A percentile compares a stretch with the other conserved stretches of the same genome.
phyloP scores from a whole-genome alignment of 2,329 filamentous ascomycete genomes.

The Penicillium frequentans region DNA sequence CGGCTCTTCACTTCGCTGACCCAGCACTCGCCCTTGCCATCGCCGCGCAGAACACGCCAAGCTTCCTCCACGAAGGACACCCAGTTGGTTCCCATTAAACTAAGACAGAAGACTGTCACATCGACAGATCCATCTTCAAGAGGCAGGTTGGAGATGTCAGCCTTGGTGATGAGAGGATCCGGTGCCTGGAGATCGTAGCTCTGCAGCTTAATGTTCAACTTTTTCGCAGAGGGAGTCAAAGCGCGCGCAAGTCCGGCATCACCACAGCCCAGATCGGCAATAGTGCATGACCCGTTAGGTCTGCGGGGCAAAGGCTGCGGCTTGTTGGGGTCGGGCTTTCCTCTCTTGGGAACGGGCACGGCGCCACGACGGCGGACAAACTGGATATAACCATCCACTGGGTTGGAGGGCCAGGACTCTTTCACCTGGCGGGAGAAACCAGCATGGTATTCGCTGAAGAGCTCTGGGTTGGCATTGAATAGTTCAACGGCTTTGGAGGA shows the following conservation, averaged over 20 bases:
- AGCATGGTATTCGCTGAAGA: constrained; percentile 95
- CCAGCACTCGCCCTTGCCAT: constrained; percentile 83
- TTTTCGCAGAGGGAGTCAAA: constrained; percentile 60
- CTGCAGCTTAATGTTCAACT: constrained; percentile 70
- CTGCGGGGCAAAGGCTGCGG: constrained; percentile 66
- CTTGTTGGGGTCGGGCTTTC: constrained; percentile 30
- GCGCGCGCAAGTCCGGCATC: constrained; percentile 77
- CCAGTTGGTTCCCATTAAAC: constrained; percentile 99
- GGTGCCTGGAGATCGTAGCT: constrained; percentile 87
- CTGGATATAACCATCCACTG: constrained; percentile 80
- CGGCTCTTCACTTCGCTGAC: constrained; percentile 94
- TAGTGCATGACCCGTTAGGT: constrained; percentile 65
- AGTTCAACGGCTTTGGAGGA: constrained; percentile 80
- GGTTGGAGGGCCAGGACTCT: constrained; percentile 90
- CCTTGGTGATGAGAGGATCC: constrained; percentile 73
- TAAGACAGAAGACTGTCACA: constrained; percentile 90
- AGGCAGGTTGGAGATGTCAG: constrained; percentile 84
- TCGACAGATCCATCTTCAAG: constrained; percentile 74
- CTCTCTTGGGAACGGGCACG: constrained; percentile 45
- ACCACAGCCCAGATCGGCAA: constrained; percentile 91
- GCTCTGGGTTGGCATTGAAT: constrained; percentile 81
- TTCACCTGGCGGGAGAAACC: constrained; percentile 95
- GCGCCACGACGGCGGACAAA: constrained; percentile 69
- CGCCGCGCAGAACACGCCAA: constrained; percentile 85
- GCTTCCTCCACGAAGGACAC: constrained; percentile 94